Evolutionary conservation across 148 eudicot genomes (phyloP).

Genomic region (Rheum nobile): DNA sequence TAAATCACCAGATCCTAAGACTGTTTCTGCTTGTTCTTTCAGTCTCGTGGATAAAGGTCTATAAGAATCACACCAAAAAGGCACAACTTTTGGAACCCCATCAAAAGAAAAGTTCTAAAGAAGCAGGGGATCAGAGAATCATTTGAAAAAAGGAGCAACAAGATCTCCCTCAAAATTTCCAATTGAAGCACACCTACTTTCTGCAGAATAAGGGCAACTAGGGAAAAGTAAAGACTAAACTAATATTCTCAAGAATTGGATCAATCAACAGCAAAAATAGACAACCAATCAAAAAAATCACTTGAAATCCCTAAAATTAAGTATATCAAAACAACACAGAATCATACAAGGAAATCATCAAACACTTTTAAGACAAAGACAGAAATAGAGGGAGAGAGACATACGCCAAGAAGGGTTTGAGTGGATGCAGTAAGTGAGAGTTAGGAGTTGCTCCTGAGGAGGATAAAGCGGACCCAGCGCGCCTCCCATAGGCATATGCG

Average conservation of each 20-base stretch:
- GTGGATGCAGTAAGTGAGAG: conserved; percentile 88
- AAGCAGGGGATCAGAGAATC: not conserved
- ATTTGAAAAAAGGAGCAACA: not conserved
- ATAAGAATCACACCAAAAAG: conserved; percentile 8
- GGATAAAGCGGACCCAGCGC: conserved; percentile 56
- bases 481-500: conserved; percentile 47
- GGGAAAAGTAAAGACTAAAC: not conserved
- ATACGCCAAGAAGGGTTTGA: conserved; percentile 91
- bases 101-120: not conserved
- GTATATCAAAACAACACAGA: not conserved
- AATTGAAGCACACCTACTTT: conserved; percentile 1
- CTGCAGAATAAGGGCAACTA: not conserved
- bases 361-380: not conserved
- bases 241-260: not conserved
- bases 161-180: conserved; percentile 2
- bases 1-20: not conserved
- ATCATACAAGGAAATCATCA: not conserved
- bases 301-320: not conserved
- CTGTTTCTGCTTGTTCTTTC: not conserved
- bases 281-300: not conserved
- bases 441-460: conserved; percentile 67
- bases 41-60: not conserved
- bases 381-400: conserved; percentile 16
- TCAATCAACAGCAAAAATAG: not conserved
- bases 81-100: not conserved